Base-by-base conservation (phyloP, 164 flowering plant species). In the Saururus chinensis region DNA sequence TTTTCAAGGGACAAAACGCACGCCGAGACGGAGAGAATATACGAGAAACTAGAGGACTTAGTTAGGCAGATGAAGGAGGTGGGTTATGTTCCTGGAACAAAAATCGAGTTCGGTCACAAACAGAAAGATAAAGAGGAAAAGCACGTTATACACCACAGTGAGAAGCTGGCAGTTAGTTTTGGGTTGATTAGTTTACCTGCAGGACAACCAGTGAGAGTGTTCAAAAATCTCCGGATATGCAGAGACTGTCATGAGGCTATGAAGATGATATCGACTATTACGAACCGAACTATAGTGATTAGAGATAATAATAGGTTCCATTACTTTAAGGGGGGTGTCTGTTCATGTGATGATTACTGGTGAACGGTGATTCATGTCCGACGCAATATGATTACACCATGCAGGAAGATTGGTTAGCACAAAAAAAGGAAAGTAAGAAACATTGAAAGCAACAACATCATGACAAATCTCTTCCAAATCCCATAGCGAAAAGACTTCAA, bases 281-380 rank as follows among this genome's bases (percentile, higher is more conserved):
- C 59, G 4, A 49, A 60, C 30, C 13, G 75, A 52, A 64, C 63
- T 11, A 67, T 68, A 60, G 40, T 67, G 17, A 22, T 67, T 45
- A 67, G 62, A 56, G 75, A 72, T 42, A 67, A 68, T 61, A 64
- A 64, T 40, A 26, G 72, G 63, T 68, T 72, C 53, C 75, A 72
- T 48, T n/a, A 23, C 56, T 72, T 72, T n/a, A 64, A 64, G 58
- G 64, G 54, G 30, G 75, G 72, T 49, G 21, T 45, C 21, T 73
- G 76, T 54, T 69, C 72, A 22, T 73, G 69, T 63, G 70, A 62
- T 21, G 69, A 72, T 64, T 68, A 68, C 60, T 72, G 75, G 71
- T n/a, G n/a, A n/a, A n/a, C n/a, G n/a, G n/a, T 72, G 58, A 65
- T 53, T 51, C 51, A 42, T 51, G 20, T 61, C 14, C 37, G 2